Conservation (phyloP, 805 yeast genomes). For the Candida ipomoeae region DNA sequence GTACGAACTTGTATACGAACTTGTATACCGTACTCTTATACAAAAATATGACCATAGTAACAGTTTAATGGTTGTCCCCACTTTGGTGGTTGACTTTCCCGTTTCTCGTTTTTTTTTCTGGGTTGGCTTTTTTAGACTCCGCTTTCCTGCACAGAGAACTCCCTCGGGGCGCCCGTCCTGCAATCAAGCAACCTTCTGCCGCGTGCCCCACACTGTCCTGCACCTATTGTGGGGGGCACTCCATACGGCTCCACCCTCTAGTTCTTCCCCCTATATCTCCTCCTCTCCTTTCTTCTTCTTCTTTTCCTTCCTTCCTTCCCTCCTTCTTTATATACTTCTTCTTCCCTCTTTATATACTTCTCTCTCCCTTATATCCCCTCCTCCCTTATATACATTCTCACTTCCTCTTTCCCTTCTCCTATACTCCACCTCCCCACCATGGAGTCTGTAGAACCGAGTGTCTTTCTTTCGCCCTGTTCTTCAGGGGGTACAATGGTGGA, state of each 20-base stretch:
- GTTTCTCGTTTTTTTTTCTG: too few relatives aligned
- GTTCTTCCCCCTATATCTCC: background rate
- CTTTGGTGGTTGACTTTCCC: too few relatives aligned
- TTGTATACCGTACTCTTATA: too few relatives aligned
- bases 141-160: background rate
- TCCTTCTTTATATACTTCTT: too few relatives aligned
- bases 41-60: too few relatives aligned
- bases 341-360: too few relatives aligned
- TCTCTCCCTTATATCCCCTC: too few relatives aligned
- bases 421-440: too few relatives aligned
- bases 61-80: too few relatives aligned
- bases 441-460: background rate
- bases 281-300: too few relatives aligned
- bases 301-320: too few relatives aligned
- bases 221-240: conserved; percentile 6
- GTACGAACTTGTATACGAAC: too few relatives aligned
- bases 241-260: background rate
- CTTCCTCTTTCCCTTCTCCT: background rate
- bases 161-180: background rate
- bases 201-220: conserved; percentile 11
- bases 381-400: background rate
- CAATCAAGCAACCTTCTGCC: background rate
- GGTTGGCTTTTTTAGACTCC: background rate
- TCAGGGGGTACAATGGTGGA: conserved; percentile 9
- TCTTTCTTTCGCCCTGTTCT: conserved; percentile 16